Percentiles rank a stretch among this genome's conserved stretches.
Evolutionary conservation across 2,329 filamentous ascomycete species (phyloP).

Genomic region (Chrysosporium keratinophilum): DNA sequence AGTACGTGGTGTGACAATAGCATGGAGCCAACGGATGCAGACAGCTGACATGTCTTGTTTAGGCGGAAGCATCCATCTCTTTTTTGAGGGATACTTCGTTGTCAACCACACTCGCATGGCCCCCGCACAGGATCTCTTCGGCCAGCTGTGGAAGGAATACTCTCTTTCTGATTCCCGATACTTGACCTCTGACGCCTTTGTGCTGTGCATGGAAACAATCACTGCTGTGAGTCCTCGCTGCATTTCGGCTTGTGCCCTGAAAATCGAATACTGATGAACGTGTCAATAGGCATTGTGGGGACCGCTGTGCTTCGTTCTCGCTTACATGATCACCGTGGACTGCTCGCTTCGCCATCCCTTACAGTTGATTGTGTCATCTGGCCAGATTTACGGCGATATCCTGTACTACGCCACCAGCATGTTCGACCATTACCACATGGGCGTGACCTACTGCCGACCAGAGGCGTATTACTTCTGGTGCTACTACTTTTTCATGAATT

Average conservation of each 20-base stretch:
- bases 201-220: constrained; percentile 76
- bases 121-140: constrained; percentile 60
- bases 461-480: constrained; percentile 56
- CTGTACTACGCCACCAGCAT: constrained; percentile 55
- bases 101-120: constrained; percentile 57
- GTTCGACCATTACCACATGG: constrained; percentile 49
- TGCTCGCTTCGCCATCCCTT: constrained; percentile 50
- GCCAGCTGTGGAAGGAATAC: constrained; percentile 91
- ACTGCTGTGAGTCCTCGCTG: constrained; percentile 52
- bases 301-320: constrained; percentile 49
- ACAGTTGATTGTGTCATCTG: constrained; percentile 51
- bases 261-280: constrained; percentile 7
- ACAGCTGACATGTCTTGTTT: background rate
- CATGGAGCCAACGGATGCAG: constrained; percentile 3
- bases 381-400: constrained; percentile 54
- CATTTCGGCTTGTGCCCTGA: background rate
- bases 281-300: constrained; percentile 47
- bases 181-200: constrained; percentile 68
- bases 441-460: constrained; percentile 48
- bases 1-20: constrained; percentile 44
- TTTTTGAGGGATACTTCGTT: constrained; percentile 81
- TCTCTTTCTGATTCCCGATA: constrained; percentile 78
- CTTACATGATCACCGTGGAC: constrained; percentile 44
- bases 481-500: constrained; percentile 57
- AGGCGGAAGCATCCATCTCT: constrained; percentile 54